Evolutionary conservation across 2,329 filamentous ascomycete species (phyloP), one percentile per base, ranked within the genome.

Genomic region (Claviceps capensis): DNA sequence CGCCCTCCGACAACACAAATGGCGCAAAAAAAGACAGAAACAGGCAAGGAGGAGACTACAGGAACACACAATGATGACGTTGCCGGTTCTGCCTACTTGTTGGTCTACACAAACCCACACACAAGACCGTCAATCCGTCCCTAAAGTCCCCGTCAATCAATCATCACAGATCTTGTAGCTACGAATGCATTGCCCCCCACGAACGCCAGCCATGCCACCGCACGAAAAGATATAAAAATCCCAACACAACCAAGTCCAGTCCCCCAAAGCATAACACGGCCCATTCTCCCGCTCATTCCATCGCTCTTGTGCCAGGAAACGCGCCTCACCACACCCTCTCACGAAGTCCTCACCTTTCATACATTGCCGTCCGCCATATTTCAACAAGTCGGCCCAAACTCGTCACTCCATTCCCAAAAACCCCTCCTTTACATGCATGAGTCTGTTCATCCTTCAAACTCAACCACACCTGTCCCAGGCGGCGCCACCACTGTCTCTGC

Each of bases 401-500:
- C 22, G n/a, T 30, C 48, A 5, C 14, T 17, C 23, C 22, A 16
- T 34, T 2, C 4, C 9, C 9, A 26, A 5, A 23, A 43, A 41
- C 42, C 5, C 19, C 8, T 14, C 6, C 19, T 26, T 2, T 26
- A 11, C 5, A 30, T 7, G 17, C 5, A 30, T 7, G 17, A 19
- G 7, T 47, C 14, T 22, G n/a, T 40, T 62, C 57, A 70, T 19
- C 67, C 68, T 53, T 71, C 69, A 60, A 72, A 72, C 59, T 72
- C 69, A 30, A 72, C 68, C 14, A 72, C 67, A 1, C 63, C 69
- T 34, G 65, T 63, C 11, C 61, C 63, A 36, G 59, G 59, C 43
- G 62, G 62, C 41, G 64, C 61, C 37, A 60, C 59, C 3, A 60
- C 59, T 3, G 60, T 57, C 41, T 60, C 57, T n/a, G 60, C 57